Percentiles rank a stretch among this genome's conserved stretches.
Evolutionary conservation across 2,329 filamentous ascomycete species (phyloP).

Genomic region (Curvularia verruculosa): DNA sequence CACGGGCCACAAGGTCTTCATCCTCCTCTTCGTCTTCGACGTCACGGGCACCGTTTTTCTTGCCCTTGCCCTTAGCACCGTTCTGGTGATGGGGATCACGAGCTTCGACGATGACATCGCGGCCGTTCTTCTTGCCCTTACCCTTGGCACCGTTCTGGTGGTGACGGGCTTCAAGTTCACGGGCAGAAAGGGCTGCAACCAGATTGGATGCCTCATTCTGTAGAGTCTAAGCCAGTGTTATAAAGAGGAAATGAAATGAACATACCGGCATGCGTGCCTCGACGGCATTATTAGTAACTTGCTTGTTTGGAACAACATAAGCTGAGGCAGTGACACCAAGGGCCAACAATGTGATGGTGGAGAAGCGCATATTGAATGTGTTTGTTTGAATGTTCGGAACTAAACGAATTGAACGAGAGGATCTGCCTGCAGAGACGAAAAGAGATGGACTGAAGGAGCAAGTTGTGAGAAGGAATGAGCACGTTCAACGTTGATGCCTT

Average conservation of each 20-base stretch:
- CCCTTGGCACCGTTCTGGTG: slow-evolving; percentile 15
- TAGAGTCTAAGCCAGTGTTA: slow-evolving; percentile 16
- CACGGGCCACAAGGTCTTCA: neutral
- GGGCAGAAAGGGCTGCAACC: slow-evolving; percentile 29
- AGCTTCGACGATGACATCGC: neutral
- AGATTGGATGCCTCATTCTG: slow-evolving; percentile 32
- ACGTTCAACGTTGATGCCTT: slow-evolving; percentile 39
- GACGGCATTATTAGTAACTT: slow-evolving; percentile 28
- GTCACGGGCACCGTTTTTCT: slow-evolving; percentile 1
- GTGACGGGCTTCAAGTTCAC: slow-evolving; percentile 24
- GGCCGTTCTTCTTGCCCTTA: slow-evolving; percentile 16
- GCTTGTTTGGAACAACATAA: slow-evolving; percentile 41
- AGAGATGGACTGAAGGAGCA: slow-evolving; percentile 37
- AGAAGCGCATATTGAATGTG: slow-evolving; percentile 41
- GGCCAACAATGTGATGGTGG: slow-evolving; percentile 38
- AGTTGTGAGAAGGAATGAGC: slow-evolving; percentile 43
- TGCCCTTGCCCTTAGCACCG: slow-evolving; percentile 13
- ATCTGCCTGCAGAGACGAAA: slow-evolving; percentile 42
- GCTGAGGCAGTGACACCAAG: slow-evolving; percentile 41
- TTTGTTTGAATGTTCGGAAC: slow-evolving; percentile 15
- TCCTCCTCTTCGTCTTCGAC: neutral
- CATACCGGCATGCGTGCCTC: slow-evolving; percentile 38
- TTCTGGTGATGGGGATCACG: slow-evolving; percentile 6
- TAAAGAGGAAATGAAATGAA: neutral
- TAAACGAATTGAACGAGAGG: slow-evolving; percentile 21